phyloP scores from a whole-genome alignment of 768 basidiomycete genomes.

The Macrocybe gigantea region DNA sequence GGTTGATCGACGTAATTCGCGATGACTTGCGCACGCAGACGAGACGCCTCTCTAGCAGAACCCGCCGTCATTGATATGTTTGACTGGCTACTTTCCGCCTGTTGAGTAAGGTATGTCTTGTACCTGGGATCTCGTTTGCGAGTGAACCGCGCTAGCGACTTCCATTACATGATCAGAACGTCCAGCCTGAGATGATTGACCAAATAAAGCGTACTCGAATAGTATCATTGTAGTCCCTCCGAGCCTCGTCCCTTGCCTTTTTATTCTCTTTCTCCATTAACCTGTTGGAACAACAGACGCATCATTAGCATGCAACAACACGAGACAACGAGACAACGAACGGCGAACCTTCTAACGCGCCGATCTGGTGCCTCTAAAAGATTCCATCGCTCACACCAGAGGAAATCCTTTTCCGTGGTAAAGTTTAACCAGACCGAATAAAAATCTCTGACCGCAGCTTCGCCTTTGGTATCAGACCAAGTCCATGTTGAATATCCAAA shows the following conservation, averaged over 20 bases:
- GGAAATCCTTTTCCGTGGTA: constrained; percentile 79
- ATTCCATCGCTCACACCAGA: constrained; percentile 86
- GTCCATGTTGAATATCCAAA: constrained; percentile 79
- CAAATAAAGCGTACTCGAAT: constrained; percentile 58
- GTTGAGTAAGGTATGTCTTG: constrained; percentile 55
- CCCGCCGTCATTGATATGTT: constrained; percentile 25
- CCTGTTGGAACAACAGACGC: constrained; percentile 26
- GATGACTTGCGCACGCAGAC: constrained; percentile 22
- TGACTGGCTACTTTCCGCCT: constrained; percentile 25
- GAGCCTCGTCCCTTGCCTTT: constrained; percentile 81
- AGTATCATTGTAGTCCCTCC: constrained; percentile 89
- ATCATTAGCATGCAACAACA: not conserved
- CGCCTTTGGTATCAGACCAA: constrained; percentile 51
- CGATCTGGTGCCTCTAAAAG: constrained; percentile 81
- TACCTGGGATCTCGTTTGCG: constrained; percentile 89
- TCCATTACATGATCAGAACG: constrained; percentile 1
- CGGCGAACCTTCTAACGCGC: constrained; percentile 61
- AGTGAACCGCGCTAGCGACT: constrained; percentile 73
- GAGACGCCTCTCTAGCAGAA: constrained; percentile 17
- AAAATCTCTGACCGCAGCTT: constrained; percentile 55
- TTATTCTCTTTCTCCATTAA: constrained; percentile 97
- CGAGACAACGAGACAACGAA: not conserved
- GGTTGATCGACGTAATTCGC: constrained; percentile 73
- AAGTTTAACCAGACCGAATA: constrained; percentile 89
- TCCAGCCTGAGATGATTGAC: not conserved